phyloP scores from a whole-genome alignment of 1,284 basidiomycete genomes.

The Trichosporon asahii region DNA sequence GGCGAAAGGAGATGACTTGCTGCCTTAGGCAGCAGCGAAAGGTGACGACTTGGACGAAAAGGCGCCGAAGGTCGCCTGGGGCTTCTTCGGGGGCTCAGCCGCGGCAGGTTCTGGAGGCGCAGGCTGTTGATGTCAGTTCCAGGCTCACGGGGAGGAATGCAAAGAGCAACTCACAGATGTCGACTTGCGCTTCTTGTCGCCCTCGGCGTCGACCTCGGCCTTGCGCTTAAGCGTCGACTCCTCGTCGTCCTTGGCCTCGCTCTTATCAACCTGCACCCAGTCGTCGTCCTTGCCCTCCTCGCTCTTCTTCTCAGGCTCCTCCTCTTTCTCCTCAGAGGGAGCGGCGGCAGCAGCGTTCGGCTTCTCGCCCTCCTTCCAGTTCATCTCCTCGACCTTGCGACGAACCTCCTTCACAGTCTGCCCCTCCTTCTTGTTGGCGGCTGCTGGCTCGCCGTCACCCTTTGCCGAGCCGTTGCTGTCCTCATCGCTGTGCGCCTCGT shows the following conservation, averaged over 20 bases:
- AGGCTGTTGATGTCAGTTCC: not conserved
- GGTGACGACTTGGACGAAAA: conserved; percentile 51
- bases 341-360: conserved; percentile 7
- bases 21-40: conserved; percentile 20
- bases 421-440: conserved; percentile 17
- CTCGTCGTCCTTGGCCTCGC: conserved; percentile 21
- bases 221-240: conserved; percentile 41
- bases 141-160: not conserved
- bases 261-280: conserved; percentile 28
- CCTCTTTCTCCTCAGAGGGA: conserved; percentile 11
- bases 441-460: not conserved
- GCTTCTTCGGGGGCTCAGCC: conserved; percentile 31
- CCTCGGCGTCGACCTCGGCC: conserved; percentile 35
- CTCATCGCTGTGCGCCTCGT: conserved; percentile 14
- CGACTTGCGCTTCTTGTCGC: conserved; percentile 27
- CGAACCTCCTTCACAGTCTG: conserved; percentile 46
- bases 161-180: conserved; percentile 19
- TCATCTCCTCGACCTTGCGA: conserved; percentile 47
- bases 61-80: conserved; percentile 57
- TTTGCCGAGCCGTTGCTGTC: conserved; percentile 5
- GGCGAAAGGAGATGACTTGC: conserved; percentile 58
- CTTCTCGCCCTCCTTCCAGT: conserved; percentile 34
- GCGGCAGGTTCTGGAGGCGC: conserved; percentile 11
- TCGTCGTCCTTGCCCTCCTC: conserved; percentile 13
- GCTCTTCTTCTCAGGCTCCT: conserved; percentile 9